Evolutionary conservation across 345 rosid genomes (phyloP).

Genomic region (Corchorus olitorius): DNA sequence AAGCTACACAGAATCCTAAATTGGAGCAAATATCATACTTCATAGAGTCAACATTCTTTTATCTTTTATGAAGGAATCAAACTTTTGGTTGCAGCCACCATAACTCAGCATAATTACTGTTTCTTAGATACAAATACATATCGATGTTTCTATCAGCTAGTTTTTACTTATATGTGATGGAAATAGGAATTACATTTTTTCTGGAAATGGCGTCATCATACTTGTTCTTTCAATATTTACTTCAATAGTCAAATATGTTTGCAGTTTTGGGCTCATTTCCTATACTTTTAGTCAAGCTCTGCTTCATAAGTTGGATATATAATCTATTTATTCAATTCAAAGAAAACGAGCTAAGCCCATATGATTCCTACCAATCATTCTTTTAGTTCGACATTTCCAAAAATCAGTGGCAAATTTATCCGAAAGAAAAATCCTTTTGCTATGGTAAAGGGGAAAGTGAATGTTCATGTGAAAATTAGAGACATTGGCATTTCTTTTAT

Average conservation of each 20-base stretch:
- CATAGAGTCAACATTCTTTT: constrained; percentile 20
- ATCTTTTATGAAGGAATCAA: constrained; percentile 19
- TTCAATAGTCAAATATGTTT: constrained; percentile 16
- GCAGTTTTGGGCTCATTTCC: constrained; percentile 25
- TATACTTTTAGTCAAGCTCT: not conserved
- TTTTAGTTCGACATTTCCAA: no score
- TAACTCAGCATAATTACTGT: constrained; percentile 6
- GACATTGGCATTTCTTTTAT: no score
- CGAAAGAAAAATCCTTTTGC: no score
- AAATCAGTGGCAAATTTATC: no score
- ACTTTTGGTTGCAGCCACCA: constrained; percentile 28
- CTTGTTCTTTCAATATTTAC: constrained; percentile 4
- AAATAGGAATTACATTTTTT: constrained; percentile 17
- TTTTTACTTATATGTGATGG: constrained; percentile 14
- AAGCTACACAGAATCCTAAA: constrained; percentile 36
- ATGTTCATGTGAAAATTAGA: no score
- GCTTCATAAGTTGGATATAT: not conserved
- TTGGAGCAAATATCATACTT: constrained; percentile 26
- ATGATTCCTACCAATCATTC: no score
- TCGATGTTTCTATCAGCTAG: constrained; percentile 17
- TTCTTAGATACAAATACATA: constrained; percentile 25
- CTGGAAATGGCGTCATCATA: constrained; percentile 5
- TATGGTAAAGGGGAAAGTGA: no score
- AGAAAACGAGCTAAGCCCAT: not conserved
- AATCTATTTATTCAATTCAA: not conserved